Conservation (phyloP, 768 basidiomycete genomes). For the Coprinopsis sp. region DNA sequence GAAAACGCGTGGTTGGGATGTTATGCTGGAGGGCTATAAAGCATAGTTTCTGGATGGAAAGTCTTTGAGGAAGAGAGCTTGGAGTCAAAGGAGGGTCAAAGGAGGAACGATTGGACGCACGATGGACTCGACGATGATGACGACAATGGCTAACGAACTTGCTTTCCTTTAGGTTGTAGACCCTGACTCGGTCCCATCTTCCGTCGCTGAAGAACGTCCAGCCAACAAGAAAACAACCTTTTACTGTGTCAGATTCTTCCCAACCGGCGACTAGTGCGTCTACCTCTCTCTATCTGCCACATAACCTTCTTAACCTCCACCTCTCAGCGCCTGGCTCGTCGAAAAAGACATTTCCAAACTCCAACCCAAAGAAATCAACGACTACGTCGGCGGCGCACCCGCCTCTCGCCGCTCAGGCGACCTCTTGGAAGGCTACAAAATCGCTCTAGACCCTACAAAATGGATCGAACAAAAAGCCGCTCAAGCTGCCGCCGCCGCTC, state of each 20-base stretch:
- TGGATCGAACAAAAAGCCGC: conserved; percentile 40
- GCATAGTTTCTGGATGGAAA: no score
- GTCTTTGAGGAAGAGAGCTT: no score
- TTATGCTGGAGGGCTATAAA: no score
- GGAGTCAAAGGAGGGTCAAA: no score
- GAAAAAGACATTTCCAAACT: conserved; percentile 80
- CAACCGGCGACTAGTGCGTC: conserved; percentile 88
- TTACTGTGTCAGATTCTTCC: conserved; percentile 83
- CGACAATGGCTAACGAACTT: no score
- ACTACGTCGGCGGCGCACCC: conserved; percentile 78
- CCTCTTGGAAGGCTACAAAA: conserved; percentile 70
- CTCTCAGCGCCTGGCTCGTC: conserved; percentile 74
- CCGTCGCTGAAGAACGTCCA: conserved; percentile 69
- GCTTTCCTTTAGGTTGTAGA: conserved; percentile 84
- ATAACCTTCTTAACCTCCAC: conserved; percentile 2
- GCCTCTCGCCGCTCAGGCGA: conserved; percentile 71
- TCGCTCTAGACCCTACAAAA: conserved; percentile 55
- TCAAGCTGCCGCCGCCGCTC: conserved; percentile 24
- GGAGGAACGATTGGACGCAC: no score
- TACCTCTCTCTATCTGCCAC: conserved; percentile 3
- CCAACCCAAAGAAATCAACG: conserved; percentile 74
- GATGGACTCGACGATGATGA: no score
- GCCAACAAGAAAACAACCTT: conserved; percentile 63
- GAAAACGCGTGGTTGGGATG: conserved; percentile 6
- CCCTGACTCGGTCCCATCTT: conserved; percentile 54